Evolutionary conservation across 352 stramenopile genomes (phyloP).

Genomic region (Stephanocyclus meneghinianus): DNA sequence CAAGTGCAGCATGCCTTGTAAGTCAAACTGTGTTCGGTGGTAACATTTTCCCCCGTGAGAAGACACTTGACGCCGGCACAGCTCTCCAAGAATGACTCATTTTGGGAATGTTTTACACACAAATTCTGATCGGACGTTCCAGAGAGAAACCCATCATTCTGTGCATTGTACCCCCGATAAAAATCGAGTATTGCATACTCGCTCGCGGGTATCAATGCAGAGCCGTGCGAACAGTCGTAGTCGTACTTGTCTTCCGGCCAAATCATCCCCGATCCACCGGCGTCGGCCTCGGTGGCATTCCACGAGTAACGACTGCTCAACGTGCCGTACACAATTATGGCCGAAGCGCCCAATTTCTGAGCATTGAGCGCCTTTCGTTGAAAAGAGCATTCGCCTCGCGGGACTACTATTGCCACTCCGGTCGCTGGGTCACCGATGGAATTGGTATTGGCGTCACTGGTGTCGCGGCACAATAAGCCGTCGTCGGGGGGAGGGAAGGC

Average conservation of each 20-base stretch:
- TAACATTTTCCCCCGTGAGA: conserved; percentile 56
- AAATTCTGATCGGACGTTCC: conserved; percentile 59
- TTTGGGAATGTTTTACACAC: conserved; percentile 38
- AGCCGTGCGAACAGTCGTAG: conserved; percentile 78
- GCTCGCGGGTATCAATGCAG: conserved; percentile 57
- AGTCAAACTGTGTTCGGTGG: conserved; percentile 2
- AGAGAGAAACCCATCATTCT: conserved; percentile 69
- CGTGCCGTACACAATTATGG: conserved; percentile 72
- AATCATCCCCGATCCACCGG: conserved; percentile 35
- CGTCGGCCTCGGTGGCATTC: conserved; percentile 49
- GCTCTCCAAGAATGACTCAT: not conserved
- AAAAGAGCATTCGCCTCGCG: conserved; percentile 77
- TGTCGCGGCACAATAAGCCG: conserved; percentile 57
- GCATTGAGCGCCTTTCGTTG: conserved; percentile 72
- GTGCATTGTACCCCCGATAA: conserved; percentile 45
- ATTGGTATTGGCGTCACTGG: not conserved
- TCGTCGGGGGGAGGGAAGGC: conserved; percentile 57
- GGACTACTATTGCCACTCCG: conserved; percentile 54
- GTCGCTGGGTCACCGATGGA: not conserved
- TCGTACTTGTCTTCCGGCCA: conserved; percentile 68
- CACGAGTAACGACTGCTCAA: conserved; percentile 60
- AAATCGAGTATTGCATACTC: conserved; percentile 26
- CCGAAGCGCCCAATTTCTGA: conserved; percentile 58
- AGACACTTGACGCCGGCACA: conserved; percentile 58
- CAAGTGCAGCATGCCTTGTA: conserved; percentile 80